Evolutionary conservation across 73 alveolate genomes (phyloP), one percentile per base, ranked within the genome.

Genomic region (Durusdinium trenchii): DNA sequence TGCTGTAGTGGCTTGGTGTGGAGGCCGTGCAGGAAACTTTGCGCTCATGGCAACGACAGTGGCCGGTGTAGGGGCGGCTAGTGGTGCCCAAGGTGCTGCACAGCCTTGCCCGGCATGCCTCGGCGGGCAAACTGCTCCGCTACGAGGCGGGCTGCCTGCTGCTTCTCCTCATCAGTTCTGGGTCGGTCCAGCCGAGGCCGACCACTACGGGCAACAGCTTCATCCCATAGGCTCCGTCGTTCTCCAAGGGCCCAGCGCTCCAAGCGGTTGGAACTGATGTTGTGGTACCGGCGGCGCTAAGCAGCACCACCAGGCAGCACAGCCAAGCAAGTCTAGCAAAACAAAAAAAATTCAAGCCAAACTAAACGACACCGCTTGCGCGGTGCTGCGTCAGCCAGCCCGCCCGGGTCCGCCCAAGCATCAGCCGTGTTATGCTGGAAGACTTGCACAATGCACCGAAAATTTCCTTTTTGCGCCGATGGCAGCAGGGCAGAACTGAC

Each of bases 201-300:
- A 14, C 45, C 83, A 7, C 52, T 40, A 51, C 50, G 32, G 0
- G 28, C 35, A 7, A 73, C 20, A 38, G 85, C 54, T 40, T 73
- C 85, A 36, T 36, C 50, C 85, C 85, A 73, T 40, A 73, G 57
- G 28, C 52, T 30, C 12, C 52, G 36, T 9, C 85, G 57, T 35
- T 73, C 85, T 47, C 85, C 85, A 0, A 73, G 85, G 6, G 35
- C 52, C 85, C 85, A 73, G 54, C 85, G 85, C 38, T 73, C 57
- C 50, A 73, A 35, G 52, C 85, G 10, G 85, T 73, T 73, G 85
- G 85, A 20, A 10, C 32, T 52, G 93, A 48, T 30, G 10, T 82
- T 82, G 52, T 42, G 73, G 52, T 50, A 47, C n/a, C 75, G 93
- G 48, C 71, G 69, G 48, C 38, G 51, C 71, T 82, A 32, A n/a